Conservation (phyloP, 306 rosid species). For the Glycyrrhiza uralensis region DNA sequence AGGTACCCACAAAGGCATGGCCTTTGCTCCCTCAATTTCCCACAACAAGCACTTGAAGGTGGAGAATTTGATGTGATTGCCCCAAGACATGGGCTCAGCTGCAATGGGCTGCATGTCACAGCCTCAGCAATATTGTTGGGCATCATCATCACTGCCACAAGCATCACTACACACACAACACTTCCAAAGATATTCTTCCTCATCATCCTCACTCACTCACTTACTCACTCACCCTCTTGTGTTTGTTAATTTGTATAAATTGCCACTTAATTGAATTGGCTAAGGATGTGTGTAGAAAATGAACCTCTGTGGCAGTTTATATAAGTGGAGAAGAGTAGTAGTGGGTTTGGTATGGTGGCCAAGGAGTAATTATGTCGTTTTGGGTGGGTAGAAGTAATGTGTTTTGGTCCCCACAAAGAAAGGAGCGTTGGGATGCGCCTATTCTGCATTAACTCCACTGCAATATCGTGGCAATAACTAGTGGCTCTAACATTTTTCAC, state of each 20-base stretch:
- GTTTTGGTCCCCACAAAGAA: too few species aligned
- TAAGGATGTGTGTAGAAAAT: background rate
- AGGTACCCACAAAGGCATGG: conserved; percentile 66
- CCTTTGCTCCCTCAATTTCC: conserved; percentile 44
- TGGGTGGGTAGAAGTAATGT: too few species aligned
- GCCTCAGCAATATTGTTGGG: conserved; percentile 41
- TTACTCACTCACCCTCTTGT: too few species aligned
- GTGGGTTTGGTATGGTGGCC: background rate
- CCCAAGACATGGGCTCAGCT: conserved; percentile 37
- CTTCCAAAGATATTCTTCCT: background rate
- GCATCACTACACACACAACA: conserved; percentile 16
- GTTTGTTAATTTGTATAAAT: too few species aligned
- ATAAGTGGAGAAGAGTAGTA: background rate
- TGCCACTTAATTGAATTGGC: too few species aligned
- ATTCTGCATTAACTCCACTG: background rate
- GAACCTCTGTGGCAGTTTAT: background rate
- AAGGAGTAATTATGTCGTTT: background rate
- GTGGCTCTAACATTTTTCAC: too few species aligned
- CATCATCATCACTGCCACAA: conserved; percentile 23
- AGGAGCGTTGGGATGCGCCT: background rate
- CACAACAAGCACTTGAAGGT: conserved; percentile 43
- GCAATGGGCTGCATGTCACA: conserved; percentile 25
- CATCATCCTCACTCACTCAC: background rate
- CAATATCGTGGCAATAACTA: background rate
- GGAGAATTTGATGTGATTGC: conserved; percentile 22